Base-by-base conservation (phyloP, 1,284 basidiomycete species). In the Grifola frondosa region DNA sequence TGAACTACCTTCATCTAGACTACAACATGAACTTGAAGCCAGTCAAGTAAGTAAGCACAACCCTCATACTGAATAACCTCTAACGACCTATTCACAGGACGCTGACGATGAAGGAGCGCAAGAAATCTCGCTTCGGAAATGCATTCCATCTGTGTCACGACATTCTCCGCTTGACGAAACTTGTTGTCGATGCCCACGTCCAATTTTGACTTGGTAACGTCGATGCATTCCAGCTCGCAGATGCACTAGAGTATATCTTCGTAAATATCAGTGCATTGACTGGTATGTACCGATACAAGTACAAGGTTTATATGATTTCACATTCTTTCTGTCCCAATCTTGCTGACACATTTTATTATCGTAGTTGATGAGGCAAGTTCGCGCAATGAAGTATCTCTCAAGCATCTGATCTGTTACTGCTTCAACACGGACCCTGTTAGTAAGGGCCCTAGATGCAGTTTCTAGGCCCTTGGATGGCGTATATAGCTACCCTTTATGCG, bases 401-500 rank as follows among this genome's bases (percentile, higher is more conserved):
- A 99, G 75, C 93, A 97, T 65, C 69, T 97, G 56, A 94, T 92
- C 65, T 95, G 95, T 73, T 95, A 95, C 61, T 90, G 92, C 47
- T 99, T 99, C 80, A 99, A 99, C 73, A 97, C 95, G 21, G 96
- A 96, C 41, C 95, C 96, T 42, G 96, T 99, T 40, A 97, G 96
- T 17, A 99, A 99, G 67, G 96, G 97, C 54, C 97, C 97, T 37
- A 97, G 97, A 64, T 93, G 93, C 59, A 96, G 96, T 49, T 98
- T 99, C 78, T 99, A 96, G 96, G 93, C 94, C 42, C 96, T 96
- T 20, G 97, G 95, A 29, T 98, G 97, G 97, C 81, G 96, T 41
- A 96, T 99, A 11, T 99, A 96, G 96, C 74, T 99, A 48, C 98
- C 98, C 77, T 98, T 99, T 77, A 89, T 99, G 84, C 85, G 97